These are phyloP conservation scores for Cyclostephanos tholiformis DNA, from an alignment of 108 stramenopile species.

Conservation along the genomic window DNA sequence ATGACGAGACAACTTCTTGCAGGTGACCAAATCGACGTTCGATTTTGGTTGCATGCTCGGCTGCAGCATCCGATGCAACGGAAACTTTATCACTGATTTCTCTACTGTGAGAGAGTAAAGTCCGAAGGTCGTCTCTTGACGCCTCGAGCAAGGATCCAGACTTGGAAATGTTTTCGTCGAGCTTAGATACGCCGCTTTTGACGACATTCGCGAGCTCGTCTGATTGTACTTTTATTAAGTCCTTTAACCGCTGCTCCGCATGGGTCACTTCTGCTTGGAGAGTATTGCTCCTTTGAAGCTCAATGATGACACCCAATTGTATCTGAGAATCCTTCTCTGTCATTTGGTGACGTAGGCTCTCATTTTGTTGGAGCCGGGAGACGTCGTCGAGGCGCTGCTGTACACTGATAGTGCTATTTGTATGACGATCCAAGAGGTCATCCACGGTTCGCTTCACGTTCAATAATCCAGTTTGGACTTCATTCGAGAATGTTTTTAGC, in stretches of 20 bases:
- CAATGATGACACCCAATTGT: no score
- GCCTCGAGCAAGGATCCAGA: conserved; percentile 18
- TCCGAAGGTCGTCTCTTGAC: conserved; percentile 11
- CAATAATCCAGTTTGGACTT: neutral
- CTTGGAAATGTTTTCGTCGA: conserved; percentile 2
- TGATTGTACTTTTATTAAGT: neutral
- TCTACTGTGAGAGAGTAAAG: neutral
- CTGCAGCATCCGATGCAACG: neutral
- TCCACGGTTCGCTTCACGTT: conserved; percentile 1
- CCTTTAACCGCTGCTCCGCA: no score
- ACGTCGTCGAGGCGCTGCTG: no score
- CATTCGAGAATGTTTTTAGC: neutral
- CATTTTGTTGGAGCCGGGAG: no score
- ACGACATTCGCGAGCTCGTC: neutral
- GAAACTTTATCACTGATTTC: conserved; percentile 6
- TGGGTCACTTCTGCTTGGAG: no score
- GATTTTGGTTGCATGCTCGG: neutral
- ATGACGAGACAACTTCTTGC: neutral
- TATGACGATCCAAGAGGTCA: neutral
- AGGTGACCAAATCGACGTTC: conserved; percentile 9
- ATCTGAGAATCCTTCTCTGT: no score
- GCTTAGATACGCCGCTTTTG: conserved; percentile 1
- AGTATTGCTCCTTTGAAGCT: no score
- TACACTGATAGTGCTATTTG: no score
- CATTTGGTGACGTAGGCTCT: no score